These are phyloP conservation scores for Boehmeria nivea DNA, from an alignment of 306 rosid species.

Conservation along the genomic window DNA sequence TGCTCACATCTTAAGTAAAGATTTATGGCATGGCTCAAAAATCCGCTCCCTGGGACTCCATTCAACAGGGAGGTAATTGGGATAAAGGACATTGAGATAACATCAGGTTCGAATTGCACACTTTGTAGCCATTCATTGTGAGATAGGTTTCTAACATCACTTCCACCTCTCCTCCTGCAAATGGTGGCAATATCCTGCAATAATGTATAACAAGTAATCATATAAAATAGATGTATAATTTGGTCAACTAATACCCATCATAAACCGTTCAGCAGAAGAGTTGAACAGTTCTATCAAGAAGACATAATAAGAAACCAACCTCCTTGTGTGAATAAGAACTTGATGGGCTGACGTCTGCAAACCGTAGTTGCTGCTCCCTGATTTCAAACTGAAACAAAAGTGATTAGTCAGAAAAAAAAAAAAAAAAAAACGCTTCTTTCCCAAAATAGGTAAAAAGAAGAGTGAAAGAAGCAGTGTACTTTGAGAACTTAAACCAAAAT, in stretches of 20 bases:
- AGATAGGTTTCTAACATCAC: slow-evolving; percentile 41
- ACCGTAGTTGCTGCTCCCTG: slow-evolving; percentile 74
- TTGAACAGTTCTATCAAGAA: slow-evolving; percentile 18
- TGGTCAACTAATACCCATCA: too few species aligned
- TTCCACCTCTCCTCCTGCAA: slow-evolving; percentile 90
- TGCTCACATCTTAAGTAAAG: slow-evolving; percentile 92
- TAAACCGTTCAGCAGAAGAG: too few species aligned
- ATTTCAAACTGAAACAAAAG: slow-evolving; percentile 54
- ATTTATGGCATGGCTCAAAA: slow-evolving; percentile 96
- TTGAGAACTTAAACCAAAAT: slow-evolving; percentile 45
- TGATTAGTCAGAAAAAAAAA: slow-evolving; percentile 19
- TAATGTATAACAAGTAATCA: neutral
- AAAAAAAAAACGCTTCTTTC: neutral
- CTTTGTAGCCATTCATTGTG: slow-evolving; percentile 86
- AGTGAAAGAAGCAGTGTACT: too few species aligned
- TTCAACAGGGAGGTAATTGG: slow-evolving; percentile 87
- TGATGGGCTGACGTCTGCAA: slow-evolving; percentile 68
- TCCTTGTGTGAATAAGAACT: slow-evolving; percentile 86
- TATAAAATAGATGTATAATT: too few species aligned
- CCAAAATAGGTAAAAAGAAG: too few species aligned
- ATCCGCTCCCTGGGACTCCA: slow-evolving; percentile 97
- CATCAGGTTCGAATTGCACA: slow-evolving; percentile 87
- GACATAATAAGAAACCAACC: slow-evolving; percentile 35
- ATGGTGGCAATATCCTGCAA: slow-evolving; percentile 65
- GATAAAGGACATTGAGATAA: slow-evolving; percentile 89